Evolutionary conservation across 148 eudicot genomes (phyloP).

Genomic region (Camellia sinensis): DNA sequence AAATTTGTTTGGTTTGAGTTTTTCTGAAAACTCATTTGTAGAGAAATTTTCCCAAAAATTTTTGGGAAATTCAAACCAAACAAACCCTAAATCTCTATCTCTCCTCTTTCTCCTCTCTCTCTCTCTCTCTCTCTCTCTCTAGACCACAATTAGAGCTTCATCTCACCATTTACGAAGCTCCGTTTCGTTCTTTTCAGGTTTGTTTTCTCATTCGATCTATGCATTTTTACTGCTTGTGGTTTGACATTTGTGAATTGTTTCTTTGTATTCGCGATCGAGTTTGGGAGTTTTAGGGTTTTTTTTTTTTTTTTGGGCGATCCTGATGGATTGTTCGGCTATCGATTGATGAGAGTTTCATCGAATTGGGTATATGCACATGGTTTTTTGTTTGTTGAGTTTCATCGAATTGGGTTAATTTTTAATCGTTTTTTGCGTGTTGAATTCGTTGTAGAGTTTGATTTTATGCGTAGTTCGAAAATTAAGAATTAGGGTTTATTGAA

Average conservation of each 20-base stretch:
- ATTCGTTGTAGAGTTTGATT: not conserved
- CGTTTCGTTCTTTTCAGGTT: constrained; percentile 40
- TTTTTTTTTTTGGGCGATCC: not conserved
- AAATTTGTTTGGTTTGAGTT: too few relatives aligned
- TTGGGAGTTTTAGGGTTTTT: constrained; percentile 18
- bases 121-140: constrained; percentile 11
- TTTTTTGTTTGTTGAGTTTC: not conserved
- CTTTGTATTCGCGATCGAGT: not conserved
- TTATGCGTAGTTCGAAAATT: not conserved
- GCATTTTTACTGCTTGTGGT: not conserved
- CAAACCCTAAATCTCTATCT: constrained; percentile 19
- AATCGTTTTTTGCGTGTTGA: not conserved
- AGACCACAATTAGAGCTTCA: constrained; percentile 14
- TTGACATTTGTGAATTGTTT: not conserved
- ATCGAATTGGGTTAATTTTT: not conserved
- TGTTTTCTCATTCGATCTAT: constrained; percentile 41
- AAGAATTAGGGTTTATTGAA: constrained; percentile 40
- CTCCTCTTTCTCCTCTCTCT: not conserved
- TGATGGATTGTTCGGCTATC: not conserved
- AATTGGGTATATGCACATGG: not conserved
- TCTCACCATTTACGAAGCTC: constrained; percentile 16
- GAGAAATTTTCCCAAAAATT: too few relatives aligned
- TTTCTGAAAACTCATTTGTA: too few relatives aligned
- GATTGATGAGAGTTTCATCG: constrained; percentile 2
- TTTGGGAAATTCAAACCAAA: too few relatives aligned